Evolutionary conservation across 2,329 filamentous ascomycete species (phyloP).

Genomic region (Polychaeton citri): DNA sequence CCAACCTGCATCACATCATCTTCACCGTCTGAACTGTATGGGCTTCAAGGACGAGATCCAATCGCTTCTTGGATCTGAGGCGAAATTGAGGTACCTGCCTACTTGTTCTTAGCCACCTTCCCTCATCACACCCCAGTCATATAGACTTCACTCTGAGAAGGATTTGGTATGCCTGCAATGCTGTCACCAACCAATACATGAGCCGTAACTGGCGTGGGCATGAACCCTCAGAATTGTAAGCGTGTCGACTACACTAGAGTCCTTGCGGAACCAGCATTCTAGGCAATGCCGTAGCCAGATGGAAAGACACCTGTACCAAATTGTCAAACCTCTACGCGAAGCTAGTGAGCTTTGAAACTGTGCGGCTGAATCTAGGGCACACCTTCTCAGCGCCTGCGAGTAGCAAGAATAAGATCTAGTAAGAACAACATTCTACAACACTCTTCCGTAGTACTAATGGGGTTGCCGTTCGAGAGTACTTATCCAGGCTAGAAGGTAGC

Average conservation of each 20-base stretch:
- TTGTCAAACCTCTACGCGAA: conserved; percentile 12
- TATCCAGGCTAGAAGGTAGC: too few species aligned
- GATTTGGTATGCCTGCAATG: too few species aligned
- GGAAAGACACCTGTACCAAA: conserved; percentile 8
- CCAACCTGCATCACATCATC: too few species aligned
- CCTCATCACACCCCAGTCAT: not conserved
- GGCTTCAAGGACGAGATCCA: too few species aligned
- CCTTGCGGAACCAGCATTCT: conserved; percentile 7
- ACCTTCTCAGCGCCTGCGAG: conserved; percentile 22
- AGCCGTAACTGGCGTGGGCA: not conserved
- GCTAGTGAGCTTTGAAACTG: conserved; percentile 20
- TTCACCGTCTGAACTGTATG: too few species aligned
- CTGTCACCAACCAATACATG: not conserved
- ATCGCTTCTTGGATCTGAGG: too few species aligned
- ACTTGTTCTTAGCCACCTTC: not conserved
- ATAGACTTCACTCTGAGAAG: too few species aligned
- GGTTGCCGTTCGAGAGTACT: too few species aligned
- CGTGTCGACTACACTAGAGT: conserved; percentile 15
- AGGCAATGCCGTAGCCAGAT: conserved; percentile 10
- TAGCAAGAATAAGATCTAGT: conserved; percentile 23
- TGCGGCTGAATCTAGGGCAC: conserved; percentile 21
- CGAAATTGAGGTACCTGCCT: too few species aligned
- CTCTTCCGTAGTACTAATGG: too few species aligned
- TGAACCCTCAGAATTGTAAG: conserved; percentile 15
- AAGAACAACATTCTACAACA: not conserved